These are phyloP conservation scores for Pistacia atlantica DNA, from an alignment of 345 rosid species.

Conservation along the genomic window DNA sequence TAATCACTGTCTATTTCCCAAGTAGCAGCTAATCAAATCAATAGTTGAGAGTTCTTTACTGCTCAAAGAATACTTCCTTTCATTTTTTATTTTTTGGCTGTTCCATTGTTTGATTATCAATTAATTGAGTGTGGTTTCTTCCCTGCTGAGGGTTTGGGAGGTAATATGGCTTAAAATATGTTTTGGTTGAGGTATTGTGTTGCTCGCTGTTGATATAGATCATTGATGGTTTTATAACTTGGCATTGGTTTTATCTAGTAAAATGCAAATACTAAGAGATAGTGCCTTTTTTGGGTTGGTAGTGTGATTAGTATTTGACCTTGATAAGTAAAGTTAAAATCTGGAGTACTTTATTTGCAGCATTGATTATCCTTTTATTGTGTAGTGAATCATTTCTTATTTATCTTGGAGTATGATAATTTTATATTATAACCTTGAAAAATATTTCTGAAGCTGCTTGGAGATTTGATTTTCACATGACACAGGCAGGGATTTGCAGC, in stretches of 20 bases:
- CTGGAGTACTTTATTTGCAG: not conserved
- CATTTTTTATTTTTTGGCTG: not conserved
- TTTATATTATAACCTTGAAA: not conserved
- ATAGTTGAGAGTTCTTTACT: not conserved
- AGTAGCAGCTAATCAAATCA: not conserved
- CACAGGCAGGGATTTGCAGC: slow-evolving; percentile 97
- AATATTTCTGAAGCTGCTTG: slow-evolving; percentile 16
- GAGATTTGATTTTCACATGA: slow-evolving; percentile 40
- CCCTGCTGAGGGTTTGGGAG: not conserved
- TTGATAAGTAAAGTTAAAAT: not conserved
- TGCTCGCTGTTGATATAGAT: too few species aligned
- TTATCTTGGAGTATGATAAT: not conserved
- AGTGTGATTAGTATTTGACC: not conserved
- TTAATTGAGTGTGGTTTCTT: not conserved
- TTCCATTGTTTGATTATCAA: not conserved
- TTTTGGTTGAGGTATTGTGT: not conserved
- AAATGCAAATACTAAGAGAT: too few species aligned
- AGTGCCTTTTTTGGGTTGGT: not conserved
- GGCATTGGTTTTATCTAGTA: not conserved
- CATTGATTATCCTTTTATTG: not conserved
- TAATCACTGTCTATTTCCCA: not conserved
- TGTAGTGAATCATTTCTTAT: not conserved
- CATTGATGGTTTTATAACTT: too few species aligned
- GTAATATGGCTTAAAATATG: not conserved
- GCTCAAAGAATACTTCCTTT: not conserved